Conservation (phyloP, 495 filamentous ascomycete genomes). For the Annulohypoxylon moriforme region DNA sequence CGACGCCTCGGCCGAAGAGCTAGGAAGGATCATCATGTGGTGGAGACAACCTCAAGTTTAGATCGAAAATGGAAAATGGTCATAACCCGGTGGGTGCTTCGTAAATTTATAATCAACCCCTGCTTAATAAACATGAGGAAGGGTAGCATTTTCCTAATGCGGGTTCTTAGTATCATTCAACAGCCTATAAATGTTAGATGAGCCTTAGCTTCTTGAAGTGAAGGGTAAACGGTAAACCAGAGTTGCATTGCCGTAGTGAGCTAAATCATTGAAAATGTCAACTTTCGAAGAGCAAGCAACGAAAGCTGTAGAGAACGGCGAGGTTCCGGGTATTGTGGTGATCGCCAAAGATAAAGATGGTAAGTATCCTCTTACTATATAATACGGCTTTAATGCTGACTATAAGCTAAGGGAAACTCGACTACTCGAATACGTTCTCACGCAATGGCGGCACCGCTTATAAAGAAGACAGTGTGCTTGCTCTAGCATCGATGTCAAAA, state of each 20-base stretch:
- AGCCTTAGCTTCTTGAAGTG: neutral
- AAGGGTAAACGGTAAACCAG: neutral
- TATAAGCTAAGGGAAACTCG: slow-evolving; percentile 34
- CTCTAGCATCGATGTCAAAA: slow-evolving; percentile 49
- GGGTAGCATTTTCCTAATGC: neutral
- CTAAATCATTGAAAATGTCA: slow-evolving; percentile 7
- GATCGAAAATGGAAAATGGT: neutral
- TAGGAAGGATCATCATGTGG: neutral
- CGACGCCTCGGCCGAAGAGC: neutral
- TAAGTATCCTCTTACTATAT: slow-evolving; percentile 17
- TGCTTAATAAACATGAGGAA: neutral
- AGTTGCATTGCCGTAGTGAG: neutral
- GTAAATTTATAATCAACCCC: neutral
- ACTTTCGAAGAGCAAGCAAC: slow-evolving; percentile 38
- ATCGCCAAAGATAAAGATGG: slow-evolving; percentile 45
- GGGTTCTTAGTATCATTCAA: neutral
- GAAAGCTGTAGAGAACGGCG: slow-evolving; percentile 38
- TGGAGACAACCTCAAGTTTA: neutral
- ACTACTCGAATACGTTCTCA: slow-evolving; percentile 38
- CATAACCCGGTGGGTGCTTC: neutral
- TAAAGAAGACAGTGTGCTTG: slow-evolving; percentile 22
- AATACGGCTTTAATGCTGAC: neutral
- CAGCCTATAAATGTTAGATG: neutral
- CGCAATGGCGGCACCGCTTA: slow-evolving; percentile 8
- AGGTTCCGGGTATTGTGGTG: slow-evolving; percentile 43